These are phyloP conservation scores for Penicillium coprophilum DNA, from an alignment of 495 filamentous ascomycete species.

Conservation along the genomic window DNA sequence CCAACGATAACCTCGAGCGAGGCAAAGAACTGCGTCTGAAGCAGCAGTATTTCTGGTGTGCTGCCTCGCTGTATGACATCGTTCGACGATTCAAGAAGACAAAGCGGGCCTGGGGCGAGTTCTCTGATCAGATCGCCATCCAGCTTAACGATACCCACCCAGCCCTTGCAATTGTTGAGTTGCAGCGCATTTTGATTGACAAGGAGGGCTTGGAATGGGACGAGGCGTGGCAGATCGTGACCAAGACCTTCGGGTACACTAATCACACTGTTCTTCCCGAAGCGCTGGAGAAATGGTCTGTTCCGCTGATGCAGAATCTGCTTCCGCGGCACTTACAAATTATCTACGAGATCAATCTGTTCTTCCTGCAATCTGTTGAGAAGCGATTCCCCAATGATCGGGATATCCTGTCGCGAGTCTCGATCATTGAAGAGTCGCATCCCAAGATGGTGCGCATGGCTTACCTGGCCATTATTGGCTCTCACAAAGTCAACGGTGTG, in stretches of 20 bases:
- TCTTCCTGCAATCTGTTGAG: slow-evolving; percentile 88
- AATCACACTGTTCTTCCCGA: slow-evolving; percentile 98
- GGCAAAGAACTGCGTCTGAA: slow-evolving; percentile 97
- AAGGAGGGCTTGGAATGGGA: slow-evolving; percentile 90
- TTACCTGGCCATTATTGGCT: slow-evolving; percentile 89
- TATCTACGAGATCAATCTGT: slow-evolving; percentile 97
- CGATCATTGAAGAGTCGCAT: slow-evolving; percentile 94
- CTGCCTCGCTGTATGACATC: slow-evolving; percentile 93
- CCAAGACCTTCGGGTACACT: slow-evolving; percentile 85
- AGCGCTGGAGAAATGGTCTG: slow-evolving; percentile 97
- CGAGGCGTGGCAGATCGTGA: slow-evolving; percentile 82
- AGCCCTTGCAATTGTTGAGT: slow-evolving; percentile 90
- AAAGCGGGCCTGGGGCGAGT: slow-evolving; percentile 84
- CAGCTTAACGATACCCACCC: slow-evolving; percentile 98
- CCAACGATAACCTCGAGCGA: slow-evolving; percentile 94
- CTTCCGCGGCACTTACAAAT: slow-evolving; percentile 95
- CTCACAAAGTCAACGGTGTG: slow-evolving; percentile 98
- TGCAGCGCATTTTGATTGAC: slow-evolving; percentile 90
- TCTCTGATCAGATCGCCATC: slow-evolving; percentile 93
- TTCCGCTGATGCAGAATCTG: slow-evolving; percentile 85
- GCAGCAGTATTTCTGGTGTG: slow-evolving; percentile 99
- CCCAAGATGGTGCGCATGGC: slow-evolving; percentile 99
- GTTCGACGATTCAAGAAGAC: slow-evolving; percentile 97
- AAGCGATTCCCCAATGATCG: slow-evolving; percentile 84
- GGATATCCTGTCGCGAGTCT: slow-evolving; percentile 79